Percentiles rank a stretch among this genome's conserved stretches.
phyloP scores from a whole-genome alignment of 345 rosid species.

The Eucalyptus urophylla region DNA sequence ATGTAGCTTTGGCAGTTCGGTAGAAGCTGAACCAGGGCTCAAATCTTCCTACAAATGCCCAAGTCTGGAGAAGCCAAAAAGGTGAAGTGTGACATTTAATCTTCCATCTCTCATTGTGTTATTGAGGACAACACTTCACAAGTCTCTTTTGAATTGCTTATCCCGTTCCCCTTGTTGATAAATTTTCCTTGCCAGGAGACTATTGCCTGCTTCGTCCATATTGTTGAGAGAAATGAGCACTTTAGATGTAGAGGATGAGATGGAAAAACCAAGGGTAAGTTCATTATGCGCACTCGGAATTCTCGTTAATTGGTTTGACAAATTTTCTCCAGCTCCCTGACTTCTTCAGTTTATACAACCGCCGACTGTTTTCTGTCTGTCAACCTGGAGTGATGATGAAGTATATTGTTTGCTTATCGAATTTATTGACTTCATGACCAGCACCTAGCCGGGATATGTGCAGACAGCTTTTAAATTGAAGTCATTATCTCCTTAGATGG shows the following conservation, averaged over 20 bases:
- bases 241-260: slow-evolving; percentile 49
- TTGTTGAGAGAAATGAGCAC: slow-evolving; percentile 51
- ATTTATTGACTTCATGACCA: neutral
- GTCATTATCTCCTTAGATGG: neutral
- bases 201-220: slow-evolving; percentile 49
- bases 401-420: neutral
- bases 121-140: neutral
- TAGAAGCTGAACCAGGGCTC: neutral
- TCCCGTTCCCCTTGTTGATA: neutral
- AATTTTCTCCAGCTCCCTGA: neutral
- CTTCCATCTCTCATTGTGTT: neutral
- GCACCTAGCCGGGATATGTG: neutral
- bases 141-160: neutral
- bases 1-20: neutral
- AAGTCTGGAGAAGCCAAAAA: neutral
- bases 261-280: slow-evolving; percentile 49
- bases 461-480: neutral
- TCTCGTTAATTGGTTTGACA: neutral
- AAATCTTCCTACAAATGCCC: neutral
- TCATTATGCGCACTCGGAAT: neutral
- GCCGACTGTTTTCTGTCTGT: neutral
- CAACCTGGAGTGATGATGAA: neutral
- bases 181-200: neutral
- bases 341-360: neutral
- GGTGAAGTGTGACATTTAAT: neutral